phyloP scores from a whole-genome alignment of 1,284 basidiomycete species.

The Lignosus rhinocerotis region DNA sequence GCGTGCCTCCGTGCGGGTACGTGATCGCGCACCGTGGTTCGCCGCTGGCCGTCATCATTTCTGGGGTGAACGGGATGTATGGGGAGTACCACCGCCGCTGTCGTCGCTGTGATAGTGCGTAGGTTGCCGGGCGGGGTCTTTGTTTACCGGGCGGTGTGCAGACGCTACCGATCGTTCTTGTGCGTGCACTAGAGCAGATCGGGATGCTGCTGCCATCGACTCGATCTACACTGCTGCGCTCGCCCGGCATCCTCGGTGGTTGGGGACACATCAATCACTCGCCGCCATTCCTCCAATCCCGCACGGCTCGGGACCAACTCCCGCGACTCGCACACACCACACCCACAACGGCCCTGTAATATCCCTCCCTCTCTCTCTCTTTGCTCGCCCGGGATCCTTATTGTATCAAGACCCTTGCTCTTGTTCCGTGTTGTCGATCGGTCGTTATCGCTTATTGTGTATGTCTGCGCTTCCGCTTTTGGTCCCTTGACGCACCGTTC shows the following conservation, averaged over 20 bases:
- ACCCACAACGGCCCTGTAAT: slow-evolving; percentile 2
- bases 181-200: neutral
- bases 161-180: slow-evolving; percentile 8
- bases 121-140: neutral
- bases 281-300: slow-evolving; percentile 11
- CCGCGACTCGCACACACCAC: neutral
- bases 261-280: slow-evolving; percentile 7
- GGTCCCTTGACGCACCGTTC: slow-evolving; percentile 6
- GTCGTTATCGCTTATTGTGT: slow-evolving; percentile 23
- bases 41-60: neutral
- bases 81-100: neutral
- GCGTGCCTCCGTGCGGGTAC: slow-evolving; percentile 4
- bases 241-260: slow-evolving; percentile 16
- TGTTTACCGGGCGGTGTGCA: slow-evolving; percentile 12
- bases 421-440: slow-evolving; percentile 8
- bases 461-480: slow-evolving; percentile 15
- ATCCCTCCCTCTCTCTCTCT: no score
- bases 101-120: slow-evolving; percentile 2
- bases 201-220: slow-evolving; percentile 7
- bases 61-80: neutral
- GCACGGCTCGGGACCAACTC: slow-evolving; percentile 13
- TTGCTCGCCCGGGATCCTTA: neutral
- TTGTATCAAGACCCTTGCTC: slow-evolving; percentile 15
- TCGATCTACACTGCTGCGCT: slow-evolving; percentile 7
- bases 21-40: neutral